Base-by-base conservation (phyloP, 2,329 filamentous ascomycete genomes). In the Microdochium bolleyi region DNA sequence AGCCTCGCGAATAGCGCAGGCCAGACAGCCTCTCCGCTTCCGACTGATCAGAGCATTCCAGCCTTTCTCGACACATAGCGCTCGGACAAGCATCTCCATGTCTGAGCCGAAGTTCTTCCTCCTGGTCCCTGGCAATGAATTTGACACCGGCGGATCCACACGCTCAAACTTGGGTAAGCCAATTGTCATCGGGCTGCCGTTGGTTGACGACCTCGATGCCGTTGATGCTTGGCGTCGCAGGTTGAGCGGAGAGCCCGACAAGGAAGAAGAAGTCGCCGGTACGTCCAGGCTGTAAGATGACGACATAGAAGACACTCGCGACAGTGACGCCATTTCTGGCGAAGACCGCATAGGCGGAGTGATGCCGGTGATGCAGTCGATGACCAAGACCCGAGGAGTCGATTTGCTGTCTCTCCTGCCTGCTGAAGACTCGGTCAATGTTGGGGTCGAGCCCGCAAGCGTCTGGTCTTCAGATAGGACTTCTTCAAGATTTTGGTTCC, bases 1-100 rank as follows among this genome's bases (percentile, higher is more conserved):
- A 0, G 87, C 87, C 70, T 92, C 87, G 19, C 88, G 77, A 46
- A 92, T 80, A 41, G 85, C 86, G 67, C 88, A 92, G 3, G 80
- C 79, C 34, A 92, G 67, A 63, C 88, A 92, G 0, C 85, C 87
- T 55, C 86, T 75, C 57, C 82, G 79, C 38, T 77, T 74, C 51
- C 85, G 75, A 55, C 84, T 88, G 56, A 92, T 76, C 19, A 92
- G 64, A 22, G 88, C 87, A 64, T 90, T 87, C 76, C 84, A 85
- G 2, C 88, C 88, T 58, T 79, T 82, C 62, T 88, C 83, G 1
- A 87, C 84, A 64, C 88, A 92, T 58, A 89, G 75, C 1, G 87
- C 87, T 49, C 88, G 74, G 1, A 84, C 85, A 51, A 92, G 69
- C 9, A 91, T 77, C 67, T 90, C 86, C 62, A 87, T 73, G 60